Conservation (phyloP, 139 green algal species). For the Chlamydomonas incerta region DNA sequence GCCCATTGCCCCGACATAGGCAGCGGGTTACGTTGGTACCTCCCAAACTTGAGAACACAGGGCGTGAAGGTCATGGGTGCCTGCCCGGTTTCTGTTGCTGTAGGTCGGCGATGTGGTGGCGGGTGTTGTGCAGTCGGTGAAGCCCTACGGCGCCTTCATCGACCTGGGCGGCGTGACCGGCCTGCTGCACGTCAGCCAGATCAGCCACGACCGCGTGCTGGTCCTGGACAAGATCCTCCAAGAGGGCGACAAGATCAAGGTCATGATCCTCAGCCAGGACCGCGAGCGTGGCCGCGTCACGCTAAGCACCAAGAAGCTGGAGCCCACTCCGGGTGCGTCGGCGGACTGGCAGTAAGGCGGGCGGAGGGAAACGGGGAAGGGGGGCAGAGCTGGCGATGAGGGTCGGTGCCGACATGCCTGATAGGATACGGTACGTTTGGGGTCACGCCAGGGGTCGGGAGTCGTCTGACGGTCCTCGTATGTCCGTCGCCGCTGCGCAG, state of each 20-base stretch:
- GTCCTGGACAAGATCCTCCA: slow-evolving; percentile 85
- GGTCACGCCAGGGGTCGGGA: neutral
- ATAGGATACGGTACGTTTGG: neutral
- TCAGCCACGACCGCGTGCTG: slow-evolving; percentile 92
- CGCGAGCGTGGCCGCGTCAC: slow-evolving; percentile 86
- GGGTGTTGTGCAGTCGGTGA: slow-evolving; percentile 89
- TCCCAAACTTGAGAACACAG: too few species aligned
- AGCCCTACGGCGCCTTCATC: slow-evolving; percentile 98
- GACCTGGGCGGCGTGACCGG: slow-evolving; percentile 93
- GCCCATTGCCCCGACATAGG: too few species aligned
- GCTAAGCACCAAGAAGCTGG: slow-evolving; percentile 98
- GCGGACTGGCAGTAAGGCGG: too few species aligned
- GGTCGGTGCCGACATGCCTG: neutral
- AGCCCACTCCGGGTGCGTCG: slow-evolving; percentile 90
- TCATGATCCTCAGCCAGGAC: slow-evolving; percentile 96
- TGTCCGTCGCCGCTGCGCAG: slow-evolving; percentile 50
- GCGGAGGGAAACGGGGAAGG: too few species aligned
- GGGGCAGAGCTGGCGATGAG: neutral
- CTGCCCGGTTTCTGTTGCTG: too few species aligned
- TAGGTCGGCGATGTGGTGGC: slow-evolving; percentile 93
- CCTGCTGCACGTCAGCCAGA: slow-evolving; percentile 98
- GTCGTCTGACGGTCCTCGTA: too few species aligned
- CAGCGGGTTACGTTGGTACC: too few species aligned
- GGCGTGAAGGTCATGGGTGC: too few species aligned
- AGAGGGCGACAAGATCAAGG: slow-evolving; percentile 96